phyloP scores from a whole-genome alignment of 306 rosid species.

The Trifolium fragiferum region DNA sequence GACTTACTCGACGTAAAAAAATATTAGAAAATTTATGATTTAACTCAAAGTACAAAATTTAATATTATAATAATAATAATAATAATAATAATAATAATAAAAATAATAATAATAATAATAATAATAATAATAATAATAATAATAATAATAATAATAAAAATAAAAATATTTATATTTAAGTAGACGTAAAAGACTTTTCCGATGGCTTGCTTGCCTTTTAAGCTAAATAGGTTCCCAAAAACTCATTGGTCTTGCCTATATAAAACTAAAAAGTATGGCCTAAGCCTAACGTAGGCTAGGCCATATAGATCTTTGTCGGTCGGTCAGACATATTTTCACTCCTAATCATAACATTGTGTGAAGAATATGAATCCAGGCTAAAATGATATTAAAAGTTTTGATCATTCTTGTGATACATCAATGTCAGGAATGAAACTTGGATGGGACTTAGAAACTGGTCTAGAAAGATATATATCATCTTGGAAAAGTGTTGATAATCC shows the following conservation, averaged over 20 bases:
- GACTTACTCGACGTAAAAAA: not conserved
- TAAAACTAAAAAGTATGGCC: not conserved
- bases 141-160: no score
- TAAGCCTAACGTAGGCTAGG: not conserved
- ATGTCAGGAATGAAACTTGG: conserved; percentile 9
- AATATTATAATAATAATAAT: no score
- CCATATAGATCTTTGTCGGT: not conserved
- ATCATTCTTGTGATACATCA: not conserved
- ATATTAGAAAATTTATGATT: no score
- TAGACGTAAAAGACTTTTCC: no score
- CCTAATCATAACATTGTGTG: not conserved
- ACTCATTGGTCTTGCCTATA: not conserved
- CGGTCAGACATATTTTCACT: not conserved
- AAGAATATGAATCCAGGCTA: not conserved
- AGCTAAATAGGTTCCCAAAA: not conserved
- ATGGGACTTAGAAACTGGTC: conserved; percentile 17
- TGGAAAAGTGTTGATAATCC: conserved; percentile 9
- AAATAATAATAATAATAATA: no score
- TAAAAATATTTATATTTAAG: no score
- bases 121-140: no score
- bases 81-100: no score
- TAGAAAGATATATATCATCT: not conserved
- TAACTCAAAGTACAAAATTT: no score
- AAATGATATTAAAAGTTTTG: not conserved
- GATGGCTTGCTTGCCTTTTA: not conserved